These are phyloP conservation scores for Populus tomentosa DNA, from an alignment of 441 rosid genomes.

Conservation along the genomic window DNA sequence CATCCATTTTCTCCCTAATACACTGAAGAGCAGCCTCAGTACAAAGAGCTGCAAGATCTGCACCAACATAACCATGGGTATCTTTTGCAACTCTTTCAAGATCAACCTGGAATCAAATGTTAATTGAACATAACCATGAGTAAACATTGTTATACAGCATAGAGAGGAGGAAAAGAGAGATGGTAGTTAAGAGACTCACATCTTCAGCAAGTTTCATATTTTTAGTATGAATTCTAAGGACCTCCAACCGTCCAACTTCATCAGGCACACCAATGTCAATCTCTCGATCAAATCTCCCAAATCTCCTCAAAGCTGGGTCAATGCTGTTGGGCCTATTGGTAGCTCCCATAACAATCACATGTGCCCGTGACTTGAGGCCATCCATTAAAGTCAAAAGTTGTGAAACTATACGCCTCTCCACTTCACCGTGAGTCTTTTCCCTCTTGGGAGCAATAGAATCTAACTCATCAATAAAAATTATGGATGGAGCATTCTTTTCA, in stretches of 20 bases:
- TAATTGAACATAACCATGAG: background rate
- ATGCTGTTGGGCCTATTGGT: slow-evolving; percentile 47
- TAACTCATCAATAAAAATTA: background rate
- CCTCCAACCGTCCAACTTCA: slow-evolving; percentile 55
- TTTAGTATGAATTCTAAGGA: slow-evolving; percentile 42
- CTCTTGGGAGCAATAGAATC: slow-evolving; percentile 68
- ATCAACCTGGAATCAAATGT: slow-evolving; percentile 35
- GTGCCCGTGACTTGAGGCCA: slow-evolving; percentile 45
- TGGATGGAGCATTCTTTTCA: too few species aligned
- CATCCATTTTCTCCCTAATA: slow-evolving; percentile 70
- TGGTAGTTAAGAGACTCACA: slow-evolving; percentile 5
- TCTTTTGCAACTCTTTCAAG: slow-evolving; percentile 20
- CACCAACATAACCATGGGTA: slow-evolving; percentile 65
- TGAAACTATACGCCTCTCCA: slow-evolving; percentile 56
- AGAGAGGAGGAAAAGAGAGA: background rate
- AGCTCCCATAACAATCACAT: slow-evolving; percentile 50
- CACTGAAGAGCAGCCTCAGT: slow-evolving; percentile 68
- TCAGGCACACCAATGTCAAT: slow-evolving; percentile 64
- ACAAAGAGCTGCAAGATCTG: slow-evolving; percentile 63
- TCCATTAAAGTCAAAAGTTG: slow-evolving; percentile 57
- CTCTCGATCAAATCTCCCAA: slow-evolving; percentile 51
- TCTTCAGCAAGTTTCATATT: slow-evolving; percentile 24
- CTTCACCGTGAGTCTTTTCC: slow-evolving; percentile 64
- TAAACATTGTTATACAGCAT: background rate
- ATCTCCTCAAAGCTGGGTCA: slow-evolving; percentile 46